phyloP scores from a whole-genome alignment of 2,329 filamentous ascomycete species.

The Fusarium falciforme region DNA sequence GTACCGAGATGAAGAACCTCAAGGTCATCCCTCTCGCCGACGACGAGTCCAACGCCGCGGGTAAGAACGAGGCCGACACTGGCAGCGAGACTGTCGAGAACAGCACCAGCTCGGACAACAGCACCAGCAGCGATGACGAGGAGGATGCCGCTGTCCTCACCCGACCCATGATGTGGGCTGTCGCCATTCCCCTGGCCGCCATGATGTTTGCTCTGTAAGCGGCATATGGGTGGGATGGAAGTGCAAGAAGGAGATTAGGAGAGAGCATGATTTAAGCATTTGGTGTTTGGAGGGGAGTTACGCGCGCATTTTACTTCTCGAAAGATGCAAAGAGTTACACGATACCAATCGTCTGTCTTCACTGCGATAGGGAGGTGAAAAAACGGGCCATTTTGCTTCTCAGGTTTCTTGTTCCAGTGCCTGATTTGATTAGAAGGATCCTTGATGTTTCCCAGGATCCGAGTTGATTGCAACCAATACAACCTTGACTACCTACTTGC shows the following conservation, averaged over 20 bases:
- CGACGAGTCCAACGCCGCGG: conserved; percentile 58
- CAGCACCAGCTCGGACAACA: conserved; percentile 31
- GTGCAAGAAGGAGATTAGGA: not conserved
- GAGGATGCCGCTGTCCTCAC: conserved; percentile 45
- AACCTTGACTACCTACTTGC: conserved; percentile 18
- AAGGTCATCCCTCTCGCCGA: conserved; percentile 60
- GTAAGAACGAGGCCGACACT: conserved; percentile 55
- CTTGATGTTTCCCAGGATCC: conserved; percentile 8
- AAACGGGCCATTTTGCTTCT: conserved; percentile 23
- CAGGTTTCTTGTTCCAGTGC: conserved; percentile 12
- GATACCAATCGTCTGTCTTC: conserved; percentile 25
- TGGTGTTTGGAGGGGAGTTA: conserved; percentile 19
- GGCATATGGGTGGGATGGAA: not conserved
- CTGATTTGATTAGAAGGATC: conserved; percentile 11
- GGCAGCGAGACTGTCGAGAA: conserved; percentile 42
- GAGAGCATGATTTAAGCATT: conserved; percentile 23
- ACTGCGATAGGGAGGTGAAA: not conserved
- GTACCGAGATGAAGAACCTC: conserved; percentile 57
- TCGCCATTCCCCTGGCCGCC: conserved; percentile 48
- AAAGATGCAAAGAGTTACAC: conserved; percentile 33
- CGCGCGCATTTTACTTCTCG: conserved; percentile 21
- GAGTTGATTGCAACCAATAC: conserved; percentile 28
- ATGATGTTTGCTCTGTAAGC: conserved; percentile 49
- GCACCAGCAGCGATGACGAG: conserved; percentile 36
- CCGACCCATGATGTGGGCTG: conserved; percentile 49